Base-by-base conservation (phyloP, 140 eudicot genomes). In the Cichorium intybus region DNA sequence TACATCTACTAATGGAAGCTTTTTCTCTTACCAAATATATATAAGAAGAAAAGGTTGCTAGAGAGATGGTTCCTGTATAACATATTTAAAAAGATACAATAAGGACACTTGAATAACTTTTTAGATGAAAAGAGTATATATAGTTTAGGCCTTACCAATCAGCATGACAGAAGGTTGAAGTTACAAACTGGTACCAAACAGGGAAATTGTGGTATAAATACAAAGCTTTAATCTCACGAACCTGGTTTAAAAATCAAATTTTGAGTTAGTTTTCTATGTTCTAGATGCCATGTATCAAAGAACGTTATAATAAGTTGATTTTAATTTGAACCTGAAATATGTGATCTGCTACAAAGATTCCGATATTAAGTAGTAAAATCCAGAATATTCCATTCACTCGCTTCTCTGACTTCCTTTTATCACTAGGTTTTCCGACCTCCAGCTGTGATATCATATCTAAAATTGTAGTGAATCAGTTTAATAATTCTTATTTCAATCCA, bases 21-120 rank as follows among this genome's bases (percentile, higher is more conserved):
- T 51, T 14, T 46, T 46, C 28, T 29, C 91, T 83, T 79, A 93
- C 99, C 99, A 67, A 93, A 93, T 69, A 93, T 93, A 72, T 93
- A 93, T 70, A 93, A 69, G 79, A 93, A 93, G 84, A 93, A 93
- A 24, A 93, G 97, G 80, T 93, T 88, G 95, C 97, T 93, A 20
- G 99, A 93, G 24, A 93, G 94, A 81, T 88, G 99, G 63, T 82
- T 84, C 99, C 99, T 93, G 86, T 55, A 69, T 47, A 21, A 54
- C 45, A 71, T 31, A 54, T 52, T 52, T n/a, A n/a, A 50, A 60
- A 56, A 56, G 52, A 27, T 8, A 9, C 28, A 28, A 59, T 75
- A 60, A 75, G 60, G 1, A 18, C 41, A 53, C 27, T 21, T 52
- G 22, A 0, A 29, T 27, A 35, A 26, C 3, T 15, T 39, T 20